Percentiles rank a stretch among this genome's conserved stretches.
Evolutionary conservation across 2,329 filamentous ascomycete genomes (phyloP).

Genomic region (Madurella mycetomatis): DNA sequence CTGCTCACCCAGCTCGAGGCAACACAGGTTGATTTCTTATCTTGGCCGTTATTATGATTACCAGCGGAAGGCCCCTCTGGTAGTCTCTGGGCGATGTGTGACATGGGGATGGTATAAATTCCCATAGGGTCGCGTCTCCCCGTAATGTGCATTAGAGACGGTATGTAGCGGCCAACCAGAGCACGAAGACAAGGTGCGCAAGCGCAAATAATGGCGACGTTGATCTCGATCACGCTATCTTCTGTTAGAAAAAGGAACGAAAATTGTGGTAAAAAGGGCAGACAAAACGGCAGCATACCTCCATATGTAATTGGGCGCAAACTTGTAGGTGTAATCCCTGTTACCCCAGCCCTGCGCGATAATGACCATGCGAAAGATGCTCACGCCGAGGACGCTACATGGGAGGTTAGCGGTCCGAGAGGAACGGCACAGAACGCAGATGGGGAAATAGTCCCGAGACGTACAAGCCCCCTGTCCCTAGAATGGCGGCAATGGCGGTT

Average conservation of each 20-base stretch:
- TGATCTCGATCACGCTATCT: conserved; percentile 15
- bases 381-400: conserved; percentile 18
- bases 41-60: background rate
- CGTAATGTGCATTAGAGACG: conserved; percentile 1
- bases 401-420: background rate
- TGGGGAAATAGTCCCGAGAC: background rate
- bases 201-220: conserved; percentile 20
- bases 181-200: conserved; percentile 19
- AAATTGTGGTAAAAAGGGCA: background rate
- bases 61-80: background rate
- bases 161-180: conserved; percentile 8
- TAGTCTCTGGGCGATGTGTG: conserved; percentile 1
- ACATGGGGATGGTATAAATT: conserved; percentile 7
- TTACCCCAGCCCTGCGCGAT: conserved; percentile 1
- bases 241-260: background rate
- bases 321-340: conserved; percentile 11
- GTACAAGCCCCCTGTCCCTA: conserved; percentile 22
- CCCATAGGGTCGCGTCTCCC: background rate
- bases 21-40: background rate
- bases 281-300: conserved; percentile 8
- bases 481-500: conserved; percentile 12
- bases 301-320: conserved; percentile 17
- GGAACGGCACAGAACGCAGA: background rate
- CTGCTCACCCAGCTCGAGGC: background rate
- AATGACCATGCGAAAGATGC: conserved; percentile 16